Evolutionary conservation across 2,329 filamentous ascomycete genomes (phyloP).

Genomic region (Calonectria pauciramosa): DNA sequence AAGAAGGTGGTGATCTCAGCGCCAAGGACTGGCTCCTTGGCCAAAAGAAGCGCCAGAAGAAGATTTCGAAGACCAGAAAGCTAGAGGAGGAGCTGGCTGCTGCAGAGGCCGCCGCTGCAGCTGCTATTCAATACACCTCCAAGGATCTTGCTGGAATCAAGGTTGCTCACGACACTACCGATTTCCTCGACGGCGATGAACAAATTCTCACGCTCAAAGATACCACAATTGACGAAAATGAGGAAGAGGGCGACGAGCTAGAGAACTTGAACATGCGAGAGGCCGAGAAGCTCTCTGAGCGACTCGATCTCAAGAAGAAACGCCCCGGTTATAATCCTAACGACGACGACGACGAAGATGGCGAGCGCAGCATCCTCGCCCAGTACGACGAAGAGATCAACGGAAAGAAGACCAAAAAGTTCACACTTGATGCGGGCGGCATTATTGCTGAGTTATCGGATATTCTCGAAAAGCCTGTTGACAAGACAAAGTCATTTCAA

Average conservation of each 20-base stretch:
- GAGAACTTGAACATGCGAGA: constrained; percentile 82
- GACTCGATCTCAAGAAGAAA: constrained; percentile 89
- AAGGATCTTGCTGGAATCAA: constrained; percentile 91
- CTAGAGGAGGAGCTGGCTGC: constrained; percentile 83
- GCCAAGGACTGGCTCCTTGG: constrained; percentile 89
- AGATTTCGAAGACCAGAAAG: constrained; percentile 83
- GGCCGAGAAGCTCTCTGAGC: constrained; percentile 79
- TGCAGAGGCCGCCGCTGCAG: constrained; percentile 75
- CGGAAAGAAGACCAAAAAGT: constrained; percentile 89
- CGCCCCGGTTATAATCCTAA: constrained; percentile 90
- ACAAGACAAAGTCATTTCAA: constrained; percentile 73
- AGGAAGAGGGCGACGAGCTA: constrained; percentile 91
- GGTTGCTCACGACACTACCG: constrained; percentile 87
- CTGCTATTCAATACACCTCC: constrained; percentile 80
- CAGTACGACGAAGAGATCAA: constrained; percentile 98
- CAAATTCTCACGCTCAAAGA: constrained; percentile 97
- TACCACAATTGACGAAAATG: constrained; percentile 84
- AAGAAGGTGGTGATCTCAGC: constrained; percentile 75
- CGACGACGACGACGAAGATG: constrained; percentile 76
- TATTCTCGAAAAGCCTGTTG: constrained; percentile 64
- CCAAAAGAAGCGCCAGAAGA: constrained; percentile 94
- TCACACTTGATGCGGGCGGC: constrained; percentile 86
- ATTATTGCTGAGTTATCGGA: constrained; percentile 75
- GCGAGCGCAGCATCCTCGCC: constrained; percentile 77
- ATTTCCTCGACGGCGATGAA: constrained; percentile 86